Evolutionary conservation across 768 basidiomycete genomes (phyloP), one percentile per base, ranked within the genome.

Genomic region (Scleroderma bovista): DNA sequence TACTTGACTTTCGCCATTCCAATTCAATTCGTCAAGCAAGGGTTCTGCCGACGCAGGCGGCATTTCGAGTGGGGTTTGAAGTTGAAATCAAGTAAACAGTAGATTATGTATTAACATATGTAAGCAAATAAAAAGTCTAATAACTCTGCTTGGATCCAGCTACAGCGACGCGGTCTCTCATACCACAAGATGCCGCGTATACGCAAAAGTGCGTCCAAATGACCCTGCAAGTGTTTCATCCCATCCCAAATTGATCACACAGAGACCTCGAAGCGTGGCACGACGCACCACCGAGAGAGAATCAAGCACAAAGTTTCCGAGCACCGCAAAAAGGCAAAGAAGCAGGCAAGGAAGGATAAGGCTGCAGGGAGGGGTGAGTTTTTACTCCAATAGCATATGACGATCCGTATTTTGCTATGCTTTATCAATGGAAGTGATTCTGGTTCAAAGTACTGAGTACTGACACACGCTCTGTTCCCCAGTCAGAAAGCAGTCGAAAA

Each of bases 231-330:
- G 40, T 36, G 46, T 49, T n/a, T 58, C 60, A 54, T 50, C 11
- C 50, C 56, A 40, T 50, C 37, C 47, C 31, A 15, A 37, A 17
- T 3, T 17, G 9, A 4, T 15, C n/a, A 34, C 16, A 33, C 60
- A 94, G 92, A 89, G 72, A 93, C 93, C 12, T 88, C 85, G 60
- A 94, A 84, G 67, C 80, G 93, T 23, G 73, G 75, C 19, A 78
- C 80, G n/a, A 86, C 81, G 36, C 76, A 85, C 57, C 78, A 88
- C 51, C 81, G 90, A 22, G 76, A 77, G 42, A 90, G 77, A 58
- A 75, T 92, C 59, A 77, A 79, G 60, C 78, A 84, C 61, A 92
- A 93, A 68, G 79, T 81, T 37, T 71, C 79, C 23, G 93, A 93
- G 65, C 80, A 80, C 54, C 76, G 75, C 62, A 87, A 83, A 72